Conservation (phyloP, 2,329 filamentous ascomycete species). For the Colletotrichum limetticola region DNA sequence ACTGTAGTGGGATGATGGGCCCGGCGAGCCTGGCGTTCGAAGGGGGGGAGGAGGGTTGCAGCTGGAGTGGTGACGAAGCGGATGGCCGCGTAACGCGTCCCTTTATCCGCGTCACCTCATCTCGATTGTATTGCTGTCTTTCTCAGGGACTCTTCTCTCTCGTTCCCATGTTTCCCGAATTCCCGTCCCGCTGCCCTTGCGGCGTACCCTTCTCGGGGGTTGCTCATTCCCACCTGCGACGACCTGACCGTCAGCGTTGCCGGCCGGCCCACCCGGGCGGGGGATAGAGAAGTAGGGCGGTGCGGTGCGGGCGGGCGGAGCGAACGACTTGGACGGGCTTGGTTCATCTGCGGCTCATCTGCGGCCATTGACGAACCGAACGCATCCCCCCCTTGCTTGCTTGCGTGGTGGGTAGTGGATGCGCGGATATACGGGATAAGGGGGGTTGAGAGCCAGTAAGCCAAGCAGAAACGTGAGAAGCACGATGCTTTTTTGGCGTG, state of each 20-base stretch:
- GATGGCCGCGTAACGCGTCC: slow-evolving; percentile 3
- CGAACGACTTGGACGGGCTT: background rate
- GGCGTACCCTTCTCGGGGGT: background rate
- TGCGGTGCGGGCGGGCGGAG: background rate
- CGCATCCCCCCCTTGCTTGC: background rate
- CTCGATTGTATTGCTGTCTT: background rate
- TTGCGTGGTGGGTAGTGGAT: background rate
- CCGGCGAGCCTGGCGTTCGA: background rate
- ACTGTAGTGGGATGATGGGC: background rate
- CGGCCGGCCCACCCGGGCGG: background rate
- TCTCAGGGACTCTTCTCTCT: background rate
- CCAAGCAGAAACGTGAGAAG: background rate
- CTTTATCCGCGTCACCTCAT: slow-evolving; percentile 13
- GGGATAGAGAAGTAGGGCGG: background rate
- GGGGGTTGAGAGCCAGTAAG: background rate
- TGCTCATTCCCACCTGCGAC: background rate
- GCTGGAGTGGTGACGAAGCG: slow-evolving; percentile 2
- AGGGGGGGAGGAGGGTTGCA: background rate
- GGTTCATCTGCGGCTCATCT: background rate
- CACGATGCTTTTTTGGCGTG: background rate
- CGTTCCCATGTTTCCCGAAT: background rate
- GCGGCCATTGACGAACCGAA: background rate
- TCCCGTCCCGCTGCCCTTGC: background rate
- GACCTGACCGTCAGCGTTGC: background rate
- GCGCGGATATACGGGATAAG: background rate